Evolutionary conservation across 768 basidiomycete genomes (phyloP).

Genomic region (Trametes gibbosa): DNA sequence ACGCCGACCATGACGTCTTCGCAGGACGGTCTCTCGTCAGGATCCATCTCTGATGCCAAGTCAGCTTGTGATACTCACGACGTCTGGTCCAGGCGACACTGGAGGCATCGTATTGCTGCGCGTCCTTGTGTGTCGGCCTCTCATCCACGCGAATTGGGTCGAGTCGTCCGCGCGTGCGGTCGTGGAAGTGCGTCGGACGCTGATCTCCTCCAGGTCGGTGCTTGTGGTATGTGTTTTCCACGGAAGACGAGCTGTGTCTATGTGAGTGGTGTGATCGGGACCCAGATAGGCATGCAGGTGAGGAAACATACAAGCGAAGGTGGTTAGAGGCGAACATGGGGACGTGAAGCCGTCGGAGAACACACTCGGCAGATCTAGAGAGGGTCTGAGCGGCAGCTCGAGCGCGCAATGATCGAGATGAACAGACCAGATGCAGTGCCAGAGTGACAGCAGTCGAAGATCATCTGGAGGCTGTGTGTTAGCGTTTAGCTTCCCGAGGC

Average conservation of each 20-base stretch:
- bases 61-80: neutral
- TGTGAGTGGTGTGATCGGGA: neutral
- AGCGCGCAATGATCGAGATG: neutral
- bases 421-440: conserved; percentile 13
- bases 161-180: neutral
- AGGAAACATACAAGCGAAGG: neutral
- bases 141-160: neutral
- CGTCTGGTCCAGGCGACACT: conserved; percentile 1
- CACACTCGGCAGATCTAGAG: conserved; percentile 12
- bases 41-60: neutral
- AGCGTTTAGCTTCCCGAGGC: neutral
- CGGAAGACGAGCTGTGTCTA: neutral
- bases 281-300: too few species aligned
- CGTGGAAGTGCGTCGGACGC: neutral
- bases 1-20: conserved; percentile 26
- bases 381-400: too few species aligned
- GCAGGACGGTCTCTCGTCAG: neutral
- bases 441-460: conserved; percentile 30
- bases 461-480: conserved; percentile 15
- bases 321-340: conserved; percentile 3
- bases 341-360: conserved; percentile 5
- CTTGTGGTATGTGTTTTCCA: neutral
- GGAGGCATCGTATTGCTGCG: conserved; percentile 4
- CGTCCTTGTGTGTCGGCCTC: neutral
- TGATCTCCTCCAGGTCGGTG: neutral